Base-by-base conservation (phyloP, 306 rosid species). In the Oxytropis ochrocephala region DNA sequence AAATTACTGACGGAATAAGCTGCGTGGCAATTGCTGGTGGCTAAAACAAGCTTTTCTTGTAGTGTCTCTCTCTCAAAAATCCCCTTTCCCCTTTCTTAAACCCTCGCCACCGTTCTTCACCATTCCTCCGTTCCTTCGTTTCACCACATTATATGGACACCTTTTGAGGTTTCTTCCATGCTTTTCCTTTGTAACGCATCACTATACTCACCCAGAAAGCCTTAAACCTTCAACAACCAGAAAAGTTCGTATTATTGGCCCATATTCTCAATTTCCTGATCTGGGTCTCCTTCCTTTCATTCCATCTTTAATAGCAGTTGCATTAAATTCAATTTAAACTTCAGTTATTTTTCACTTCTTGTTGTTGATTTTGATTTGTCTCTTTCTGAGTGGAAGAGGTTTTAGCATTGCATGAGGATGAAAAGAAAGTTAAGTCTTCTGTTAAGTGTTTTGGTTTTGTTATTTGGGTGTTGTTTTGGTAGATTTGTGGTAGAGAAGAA, bases 341-440 rank as follows among this genome's bases (percentile, higher is more conserved):
- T 63, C 70, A 8, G 21, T 7, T 43, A 27, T 42, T 9, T 16
- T 43, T 43, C 1, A 12, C 63, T 56, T 11, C 53, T 64, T 63
- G 4, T 52, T 42, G 13, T 46, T 57, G 69, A 77, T 75, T 69
- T 44, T 72, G 70, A 58, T 69, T 60, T 43, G 49, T 70, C 69
- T 61, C 14, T 33, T 60, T 73, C 9, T 55, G 17, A 12, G 11
- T 24, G 33, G 67, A 67, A 42, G 63, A 39, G 64, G 52, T 44
- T 27, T 63, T 5, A 24, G 11, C 14, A 43, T 14, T 61, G 9
- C 61, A 18, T 80, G 36, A 77, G 3, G 51, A 58, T 85, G 98
- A 80, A 61, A 44, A 75, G 11, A 72, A 84, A 75, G 72, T 21
- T 84, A 8, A 73, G 76, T 63, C 1, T 85, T 76, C 74, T 82